Percentiles rank a stretch among this genome's conserved stretches.
Evolutionary conservation across 139 green algal genomes (phyloP).

Genomic region (Chlorella sp.): DNA sequence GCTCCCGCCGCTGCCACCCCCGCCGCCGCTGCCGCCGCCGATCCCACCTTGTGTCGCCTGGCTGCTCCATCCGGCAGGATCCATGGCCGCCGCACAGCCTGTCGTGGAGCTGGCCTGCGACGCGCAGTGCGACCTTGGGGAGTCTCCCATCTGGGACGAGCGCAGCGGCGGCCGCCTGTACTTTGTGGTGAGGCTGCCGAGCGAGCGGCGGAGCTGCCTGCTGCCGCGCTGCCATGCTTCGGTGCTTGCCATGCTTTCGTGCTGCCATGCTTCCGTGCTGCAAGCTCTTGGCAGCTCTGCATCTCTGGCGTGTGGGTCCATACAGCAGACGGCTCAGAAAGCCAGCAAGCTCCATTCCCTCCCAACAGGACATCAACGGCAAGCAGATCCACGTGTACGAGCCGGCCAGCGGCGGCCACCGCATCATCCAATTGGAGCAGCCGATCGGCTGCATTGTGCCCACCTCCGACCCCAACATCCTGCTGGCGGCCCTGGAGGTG

Average conservation of each 20-base stretch:
- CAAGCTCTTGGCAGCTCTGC: too few relatives aligned
- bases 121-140: slow-evolving; percentile 48
- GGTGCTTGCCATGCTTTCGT: too few relatives aligned
- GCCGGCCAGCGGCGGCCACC: not conserved
- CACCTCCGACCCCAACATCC: slow-evolving; percentile 34
- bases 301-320: too few relatives aligned
- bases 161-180: slow-evolving; percentile 46
- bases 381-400: slow-evolving; percentile 46
- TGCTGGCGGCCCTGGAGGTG: slow-evolving; percentile 45
- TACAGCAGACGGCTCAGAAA: too few relatives aligned
- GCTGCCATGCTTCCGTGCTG: too few relatives aligned
- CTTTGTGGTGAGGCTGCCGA: slow-evolving; percentile 55
- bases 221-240: too few relatives aligned
- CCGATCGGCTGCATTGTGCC: slow-evolving; percentile 40
- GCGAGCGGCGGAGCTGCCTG: too few relatives aligned
- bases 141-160: slow-evolving; percentile 57
- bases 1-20: too few relatives aligned
- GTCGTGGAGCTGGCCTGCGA: slow-evolving; percentile 49
- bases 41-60: not conserved
- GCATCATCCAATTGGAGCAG: slow-evolving; percentile 16
- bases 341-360: too few relatives aligned
- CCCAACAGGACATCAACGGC: too few relatives aligned
- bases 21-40: too few relatives aligned
- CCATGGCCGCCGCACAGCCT: not conserved
- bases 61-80: not conserved